phyloP scores from a whole-genome alignment of 495 filamentous ascomycete genomes.

The Neurospora africana region DNA sequence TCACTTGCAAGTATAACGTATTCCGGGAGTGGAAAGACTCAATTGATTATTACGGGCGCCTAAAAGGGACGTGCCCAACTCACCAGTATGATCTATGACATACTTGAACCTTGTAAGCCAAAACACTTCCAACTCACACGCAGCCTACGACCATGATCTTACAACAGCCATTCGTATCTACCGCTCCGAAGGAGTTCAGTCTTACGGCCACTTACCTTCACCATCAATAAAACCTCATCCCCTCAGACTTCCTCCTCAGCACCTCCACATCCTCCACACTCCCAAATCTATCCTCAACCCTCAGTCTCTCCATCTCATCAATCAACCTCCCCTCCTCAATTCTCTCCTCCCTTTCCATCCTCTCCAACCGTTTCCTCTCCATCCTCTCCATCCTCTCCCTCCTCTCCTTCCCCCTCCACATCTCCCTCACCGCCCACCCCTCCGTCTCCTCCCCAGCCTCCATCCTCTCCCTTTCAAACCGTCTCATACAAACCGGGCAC shows the following conservation, averaged over 20 bases:
- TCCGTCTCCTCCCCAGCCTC: background rate
- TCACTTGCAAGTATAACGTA: background rate
- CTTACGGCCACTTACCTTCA: background rate
- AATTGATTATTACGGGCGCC: background rate
- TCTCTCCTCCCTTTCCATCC: background rate
- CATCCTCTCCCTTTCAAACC: background rate
- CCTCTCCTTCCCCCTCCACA: background rate
- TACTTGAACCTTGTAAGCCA: background rate
- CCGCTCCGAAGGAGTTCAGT: background rate
- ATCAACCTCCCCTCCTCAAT: background rate
- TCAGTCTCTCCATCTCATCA: background rate
- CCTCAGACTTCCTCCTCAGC: background rate
- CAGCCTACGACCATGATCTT: background rate
- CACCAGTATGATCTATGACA: background rate
- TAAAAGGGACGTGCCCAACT: background rate
- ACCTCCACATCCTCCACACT: background rate
- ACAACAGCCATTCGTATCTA: background rate
- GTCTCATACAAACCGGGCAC: background rate
- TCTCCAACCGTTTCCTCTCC: background rate
- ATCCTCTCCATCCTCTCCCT: background rate
- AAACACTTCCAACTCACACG: background rate
- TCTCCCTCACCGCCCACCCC: background rate
- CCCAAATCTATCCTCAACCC: background rate
- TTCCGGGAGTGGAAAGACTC: background rate
- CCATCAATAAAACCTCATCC: background rate